These are phyloP conservation scores for Paecilomyces niveus DNA, from an alignment of 2,329 filamentous ascomycete species.

Conservation along the genomic window DNA sequence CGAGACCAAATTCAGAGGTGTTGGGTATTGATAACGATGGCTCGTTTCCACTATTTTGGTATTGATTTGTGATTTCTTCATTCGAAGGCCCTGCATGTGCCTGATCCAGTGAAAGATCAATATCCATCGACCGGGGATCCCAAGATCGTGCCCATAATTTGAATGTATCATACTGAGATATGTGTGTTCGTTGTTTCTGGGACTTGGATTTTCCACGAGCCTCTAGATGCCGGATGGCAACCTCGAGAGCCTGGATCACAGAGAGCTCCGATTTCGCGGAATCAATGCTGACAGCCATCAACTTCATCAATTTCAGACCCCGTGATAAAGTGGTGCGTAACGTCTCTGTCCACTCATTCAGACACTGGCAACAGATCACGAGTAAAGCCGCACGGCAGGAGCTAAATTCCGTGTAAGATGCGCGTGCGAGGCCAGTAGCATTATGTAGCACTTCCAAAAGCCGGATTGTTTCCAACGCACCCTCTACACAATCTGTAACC, in stretches of 20 bases:
- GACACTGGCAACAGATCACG: slow-evolving; percentile 36
- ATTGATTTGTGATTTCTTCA: slow-evolving; percentile 16
- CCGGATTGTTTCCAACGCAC: slow-evolving; percentile 45
- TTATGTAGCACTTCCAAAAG: slow-evolving; percentile 44
- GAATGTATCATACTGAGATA: slow-evolving; percentile 46
- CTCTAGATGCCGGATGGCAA: slow-evolving; percentile 41
- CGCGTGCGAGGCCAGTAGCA: slow-evolving; percentile 48
- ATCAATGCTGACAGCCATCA: slow-evolving; percentile 47
- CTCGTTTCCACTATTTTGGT: slow-evolving; percentile 21
- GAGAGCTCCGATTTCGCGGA: slow-evolving; percentile 47
- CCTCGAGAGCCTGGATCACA: slow-evolving; percentile 47
- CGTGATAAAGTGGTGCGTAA: slow-evolving; percentile 42
- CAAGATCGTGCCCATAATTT: slow-evolving; percentile 48
- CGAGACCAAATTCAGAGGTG: slow-evolving; percentile 20
- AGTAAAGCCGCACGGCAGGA: slow-evolving; percentile 49
- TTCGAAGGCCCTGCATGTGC: background rate
- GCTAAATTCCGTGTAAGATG: slow-evolving; percentile 51
- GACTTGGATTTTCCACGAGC: slow-evolving; percentile 32
- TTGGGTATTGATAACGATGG: slow-evolving; percentile 2
- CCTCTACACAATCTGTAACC: slow-evolving; percentile 47
- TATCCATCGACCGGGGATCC: slow-evolving; percentile 29
- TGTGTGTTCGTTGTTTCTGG: slow-evolving; percentile 24
- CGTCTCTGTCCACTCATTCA: slow-evolving; percentile 33
- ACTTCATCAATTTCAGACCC: slow-evolving; percentile 45
- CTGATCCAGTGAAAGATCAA: background rate